Evolutionary conservation across 108 stramenopile genomes (phyloP), one percentile per base, ranked within the genome.

Genomic region (Hondaea fermentalgiana): DNA sequence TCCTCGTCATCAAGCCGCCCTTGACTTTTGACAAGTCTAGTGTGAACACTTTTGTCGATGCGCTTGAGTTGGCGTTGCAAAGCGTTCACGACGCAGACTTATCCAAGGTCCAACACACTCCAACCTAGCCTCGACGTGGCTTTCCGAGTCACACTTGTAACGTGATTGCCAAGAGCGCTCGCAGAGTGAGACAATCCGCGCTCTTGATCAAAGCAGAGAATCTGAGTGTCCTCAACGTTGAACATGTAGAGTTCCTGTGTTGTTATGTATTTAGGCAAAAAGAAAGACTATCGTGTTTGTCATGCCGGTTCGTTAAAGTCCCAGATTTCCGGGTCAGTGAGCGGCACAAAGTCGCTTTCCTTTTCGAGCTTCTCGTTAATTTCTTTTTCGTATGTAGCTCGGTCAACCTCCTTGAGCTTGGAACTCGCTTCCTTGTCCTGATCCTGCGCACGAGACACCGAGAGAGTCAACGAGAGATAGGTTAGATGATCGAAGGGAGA

Each of bases 1-100:
- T 98, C 1, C 60, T 99, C 44, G 96, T 97, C 12, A 91, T 99
- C 57, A 99, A 99, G 93, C 98, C 98, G 12, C 98, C 98, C 2
- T 87, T 99, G 93, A 93, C 92, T n/a, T 98, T 98, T 92, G 91
- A 91, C 42, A 91, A 93, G 90, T 89, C n/a, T 4, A 23, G 49
- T 35, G 76, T 83, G 76, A 45, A 83, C 76, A 83, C 45, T 6
- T 83, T 83, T 53, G 51, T 83, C 12, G 51, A 47, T 83, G 23
- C 17, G 1, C 23, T 83, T 12, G 10, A 47, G 51, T 16, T 6
- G 10, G 76, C 51, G n/a, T 45, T 83, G 43, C 8, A n/a, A 16
- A 6, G 16, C 12, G 49, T 35, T 83, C n/a, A n/a, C 6, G 4
- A 83, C 10, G 28, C 51, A 12, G 76, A 83, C 76, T 1, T 83